phyloP scores from a whole-genome alignment of 306 rosid species.

The Inga leiocalycina region DNA sequence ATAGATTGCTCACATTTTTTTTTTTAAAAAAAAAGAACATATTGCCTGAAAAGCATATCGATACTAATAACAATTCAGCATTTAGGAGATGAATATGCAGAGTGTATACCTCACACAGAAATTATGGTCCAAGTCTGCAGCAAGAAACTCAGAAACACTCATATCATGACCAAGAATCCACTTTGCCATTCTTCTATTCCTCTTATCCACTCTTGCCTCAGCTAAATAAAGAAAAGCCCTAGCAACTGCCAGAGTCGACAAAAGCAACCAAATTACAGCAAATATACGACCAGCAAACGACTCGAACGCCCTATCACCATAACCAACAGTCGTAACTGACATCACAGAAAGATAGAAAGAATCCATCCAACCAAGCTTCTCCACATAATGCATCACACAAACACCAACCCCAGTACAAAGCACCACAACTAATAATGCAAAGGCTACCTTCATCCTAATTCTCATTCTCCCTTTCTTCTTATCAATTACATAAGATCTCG shows the following conservation, averaged over 20 bases:
- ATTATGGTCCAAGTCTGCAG: slow-evolving; percentile 92
- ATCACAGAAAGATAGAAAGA: slow-evolving; percentile 94
- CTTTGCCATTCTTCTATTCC: slow-evolving; percentile 93
- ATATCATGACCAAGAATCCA: slow-evolving; percentile 97
- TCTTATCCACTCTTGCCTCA: slow-evolving; percentile 95
- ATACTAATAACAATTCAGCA: not conserved
- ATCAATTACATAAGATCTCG: slow-evolving; percentile 68
- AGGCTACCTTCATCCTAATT: slow-evolving; percentile 92
- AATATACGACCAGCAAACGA: slow-evolving; percentile 81
- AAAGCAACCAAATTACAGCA: slow-evolving; percentile 93
- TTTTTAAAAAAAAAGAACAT: not conserved
- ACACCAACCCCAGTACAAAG: slow-evolving; percentile 89
- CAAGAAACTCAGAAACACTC: slow-evolving; percentile 92
- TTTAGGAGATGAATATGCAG: slow-evolving; percentile 4
- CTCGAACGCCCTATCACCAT: slow-evolving; percentile 82
- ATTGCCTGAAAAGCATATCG: slow-evolving; percentile 20
- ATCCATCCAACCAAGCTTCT: slow-evolving; percentile 85
- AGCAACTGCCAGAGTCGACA: slow-evolving; percentile 91
- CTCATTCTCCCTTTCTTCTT: slow-evolving; percentile 99
- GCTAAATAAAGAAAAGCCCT: slow-evolving; percentile 91
- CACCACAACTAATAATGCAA: slow-evolving; percentile 91
- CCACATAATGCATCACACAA: slow-evolving; percentile 81
- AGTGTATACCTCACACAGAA: slow-evolving; percentile 82
- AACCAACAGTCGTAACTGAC: slow-evolving; percentile 97
- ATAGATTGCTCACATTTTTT: not conserved